Conservation (phyloP, 2,329 filamentous ascomycete species). For the Pezicula rhizophila region DNA sequence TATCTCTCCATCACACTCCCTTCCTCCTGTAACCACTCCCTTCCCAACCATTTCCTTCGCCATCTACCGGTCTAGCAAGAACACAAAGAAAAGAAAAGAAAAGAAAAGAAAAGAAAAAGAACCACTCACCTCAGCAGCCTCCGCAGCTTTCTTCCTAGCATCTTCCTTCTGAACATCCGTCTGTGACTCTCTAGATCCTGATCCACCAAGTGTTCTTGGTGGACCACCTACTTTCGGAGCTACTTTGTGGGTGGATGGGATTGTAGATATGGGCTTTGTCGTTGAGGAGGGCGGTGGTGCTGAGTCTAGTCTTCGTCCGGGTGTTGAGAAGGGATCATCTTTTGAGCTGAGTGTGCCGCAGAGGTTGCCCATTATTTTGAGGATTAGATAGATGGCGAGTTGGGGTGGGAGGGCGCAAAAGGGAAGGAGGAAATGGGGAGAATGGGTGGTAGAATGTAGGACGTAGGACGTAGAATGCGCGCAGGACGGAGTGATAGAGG, state of each 20-base stretch:
- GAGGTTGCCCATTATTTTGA: slow-evolving; percentile 69
- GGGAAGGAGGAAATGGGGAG: neutral
- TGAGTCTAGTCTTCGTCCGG: slow-evolving; percentile 68
- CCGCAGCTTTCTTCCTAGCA: slow-evolving; percentile 67
- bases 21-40: neutral
- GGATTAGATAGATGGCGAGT: neutral
- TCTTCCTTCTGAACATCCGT: slow-evolving; percentile 38
- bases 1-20: neutral
- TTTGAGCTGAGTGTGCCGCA: slow-evolving; percentile 67
- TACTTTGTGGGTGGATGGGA: slow-evolving; percentile 45
- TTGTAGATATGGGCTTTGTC: slow-evolving; percentile 39
- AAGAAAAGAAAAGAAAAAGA: too few species aligned
- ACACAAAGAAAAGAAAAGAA: neutral
- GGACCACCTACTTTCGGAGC: slow-evolving; percentile 46
- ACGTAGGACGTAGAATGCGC: neutral
- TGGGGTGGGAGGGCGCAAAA: neutral
- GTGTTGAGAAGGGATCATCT: slow-evolving; percentile 59
- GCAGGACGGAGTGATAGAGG: too few species aligned
- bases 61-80: neutral
- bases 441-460: neutral
- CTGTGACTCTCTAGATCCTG: neutral
- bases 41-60: neutral
- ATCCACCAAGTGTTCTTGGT: slow-evolving; percentile 57
- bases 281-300: slow-evolving; percentile 35
- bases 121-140: slow-evolving; percentile 72